These are phyloP conservation scores for Amanita polypyramis DNA, from an alignment of 768 basidiomycete genomes.

Conservation along the genomic window DNA sequence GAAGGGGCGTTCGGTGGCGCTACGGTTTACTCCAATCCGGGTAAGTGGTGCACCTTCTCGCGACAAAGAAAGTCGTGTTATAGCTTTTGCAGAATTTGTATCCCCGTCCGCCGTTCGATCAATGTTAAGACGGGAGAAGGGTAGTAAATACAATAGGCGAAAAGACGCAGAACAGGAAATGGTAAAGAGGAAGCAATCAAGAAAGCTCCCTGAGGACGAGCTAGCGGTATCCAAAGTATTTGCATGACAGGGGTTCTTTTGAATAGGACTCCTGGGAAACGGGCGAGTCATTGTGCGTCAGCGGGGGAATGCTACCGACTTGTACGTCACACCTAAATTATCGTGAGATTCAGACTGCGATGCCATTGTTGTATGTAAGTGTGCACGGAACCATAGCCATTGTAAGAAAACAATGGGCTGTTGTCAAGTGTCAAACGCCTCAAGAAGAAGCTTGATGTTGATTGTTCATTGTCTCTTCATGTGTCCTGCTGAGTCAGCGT, in stretches of 20 bases:
- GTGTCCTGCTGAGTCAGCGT: conserved; percentile 5
- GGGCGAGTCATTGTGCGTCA: conserved; percentile 3
- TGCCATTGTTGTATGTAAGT: conserved; percentile 8
- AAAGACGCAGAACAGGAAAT: conserved; percentile 71
- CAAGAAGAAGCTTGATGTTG: neutral
- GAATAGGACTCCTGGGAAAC: conserved; percentile 1
- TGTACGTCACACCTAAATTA: conserved; percentile 6
- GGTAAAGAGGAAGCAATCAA: conserved; percentile 48
- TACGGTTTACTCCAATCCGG: conserved; percentile 92
- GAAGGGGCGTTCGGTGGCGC: conserved; percentile 95
- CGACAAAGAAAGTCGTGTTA: neutral
- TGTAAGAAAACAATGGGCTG: conserved; percentile 2
- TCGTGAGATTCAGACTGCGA: neutral
- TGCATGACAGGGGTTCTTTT: conserved; percentile 36
- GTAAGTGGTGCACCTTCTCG: conserved; percentile 30
- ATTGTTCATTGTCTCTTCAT: neutral
- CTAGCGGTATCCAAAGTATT: conserved; percentile 87
- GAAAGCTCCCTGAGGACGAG: conserved; percentile 62
- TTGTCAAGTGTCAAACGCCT: neutral
- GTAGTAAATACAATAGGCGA: conserved; percentile 70
- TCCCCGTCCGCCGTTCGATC: conserved; percentile 78
- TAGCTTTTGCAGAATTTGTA: conserved; percentile 63
- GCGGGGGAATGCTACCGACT: neutral
- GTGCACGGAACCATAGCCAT: neutral
- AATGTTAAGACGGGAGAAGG: conserved; percentile 57